Evolutionary conservation across 2,329 filamentous ascomycete genomes (phyloP).

Genomic region (Botrytis fragariae): DNA sequence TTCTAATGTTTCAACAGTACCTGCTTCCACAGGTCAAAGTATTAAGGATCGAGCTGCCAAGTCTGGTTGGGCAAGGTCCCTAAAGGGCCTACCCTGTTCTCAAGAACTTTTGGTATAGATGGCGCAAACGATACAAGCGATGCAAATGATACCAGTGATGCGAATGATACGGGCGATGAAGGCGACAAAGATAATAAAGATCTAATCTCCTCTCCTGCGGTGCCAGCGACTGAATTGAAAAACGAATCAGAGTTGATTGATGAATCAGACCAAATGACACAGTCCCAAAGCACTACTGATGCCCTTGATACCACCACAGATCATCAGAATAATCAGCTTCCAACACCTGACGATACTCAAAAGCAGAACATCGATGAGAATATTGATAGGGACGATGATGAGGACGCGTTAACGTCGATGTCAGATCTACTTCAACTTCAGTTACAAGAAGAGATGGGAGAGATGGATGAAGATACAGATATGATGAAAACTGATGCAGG

Average conservation of each 20-base stretch:
- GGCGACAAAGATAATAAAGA: not conserved
- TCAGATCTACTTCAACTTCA: constrained; percentile 18
- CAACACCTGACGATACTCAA: constrained; percentile 17
- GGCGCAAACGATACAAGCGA: constrained; percentile 14
- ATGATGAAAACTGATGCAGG: not conserved
- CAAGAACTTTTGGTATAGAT: constrained; percentile 15
- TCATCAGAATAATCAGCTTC: constrained; percentile 8
- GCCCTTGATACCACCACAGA: not conserved
- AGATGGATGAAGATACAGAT: constrained; percentile 8
- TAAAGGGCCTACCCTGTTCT: constrained; percentile 1
- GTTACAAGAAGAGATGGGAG: constrained; percentile 17
- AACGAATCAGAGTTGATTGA: not conserved
- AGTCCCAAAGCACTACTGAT: not conserved
- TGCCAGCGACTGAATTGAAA: not conserved
- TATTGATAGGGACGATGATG: not conserved
- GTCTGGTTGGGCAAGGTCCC: constrained; percentile 14
- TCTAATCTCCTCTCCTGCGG: not conserved
- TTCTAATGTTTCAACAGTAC: not conserved
- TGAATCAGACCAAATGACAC: not conserved
- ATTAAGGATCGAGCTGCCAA: constrained; percentile 7
- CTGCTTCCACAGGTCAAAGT: not conserved
- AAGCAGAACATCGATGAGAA: not conserved
- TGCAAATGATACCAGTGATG: constrained; percentile 4
- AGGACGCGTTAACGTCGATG: not conserved
- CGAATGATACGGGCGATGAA: constrained; percentile 13